Percentiles rank a stretch among this genome's conserved stretches.
These are phyloP conservation scores for Yamadazyma mexicana DNA, from an alignment of 1,139 yeast species.

Conservation along the genomic window DNA sequence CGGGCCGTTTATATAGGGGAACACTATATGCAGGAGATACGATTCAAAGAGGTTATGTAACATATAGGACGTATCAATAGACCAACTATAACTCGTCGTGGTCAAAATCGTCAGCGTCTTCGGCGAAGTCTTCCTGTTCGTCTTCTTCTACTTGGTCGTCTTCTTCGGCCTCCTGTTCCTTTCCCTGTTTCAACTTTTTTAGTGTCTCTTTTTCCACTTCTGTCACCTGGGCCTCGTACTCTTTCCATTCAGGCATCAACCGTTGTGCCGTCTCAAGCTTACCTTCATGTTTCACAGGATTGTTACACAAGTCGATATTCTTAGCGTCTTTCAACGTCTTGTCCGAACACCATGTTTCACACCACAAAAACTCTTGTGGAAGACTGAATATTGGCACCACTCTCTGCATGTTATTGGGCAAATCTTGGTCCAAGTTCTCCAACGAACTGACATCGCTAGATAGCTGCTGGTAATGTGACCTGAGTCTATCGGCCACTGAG, in stretches of 20 bases:
- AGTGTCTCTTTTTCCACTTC: neutral
- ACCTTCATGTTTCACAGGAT: constrained; percentile 77
- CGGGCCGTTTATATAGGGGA: neutral
- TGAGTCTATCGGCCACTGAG: constrained; percentile 74
- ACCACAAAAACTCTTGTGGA: constrained; percentile 88
- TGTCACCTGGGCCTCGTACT: constrained; percentile 41
- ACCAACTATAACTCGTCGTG: constrained; percentile 13
- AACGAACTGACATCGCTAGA: constrained; percentile 79
- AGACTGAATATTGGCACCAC: constrained; percentile 66
- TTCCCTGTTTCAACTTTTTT: neutral
- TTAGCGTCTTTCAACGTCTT: constrained; percentile 60
- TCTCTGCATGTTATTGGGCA: constrained; percentile 81
- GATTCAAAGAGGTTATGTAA: neutral
- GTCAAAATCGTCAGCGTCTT: constrained; percentile 5
- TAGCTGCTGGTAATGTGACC: constrained; percentile 84
- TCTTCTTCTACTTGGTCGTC: neutral
- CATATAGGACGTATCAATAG: no score
- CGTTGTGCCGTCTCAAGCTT: constrained; percentile 73
- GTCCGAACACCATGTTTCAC: constrained; percentile 91
- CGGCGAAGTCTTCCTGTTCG: constrained; percentile 3
- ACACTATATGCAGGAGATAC: neutral
- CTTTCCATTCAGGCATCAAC: constrained; percentile 75
- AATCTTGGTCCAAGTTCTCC: constrained; percentile 85
- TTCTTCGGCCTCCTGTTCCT: neutral
- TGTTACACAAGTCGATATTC: constrained; percentile 81